Conservation (phyloP, 306 rosid genomes). For the Delonix regia region DNA sequence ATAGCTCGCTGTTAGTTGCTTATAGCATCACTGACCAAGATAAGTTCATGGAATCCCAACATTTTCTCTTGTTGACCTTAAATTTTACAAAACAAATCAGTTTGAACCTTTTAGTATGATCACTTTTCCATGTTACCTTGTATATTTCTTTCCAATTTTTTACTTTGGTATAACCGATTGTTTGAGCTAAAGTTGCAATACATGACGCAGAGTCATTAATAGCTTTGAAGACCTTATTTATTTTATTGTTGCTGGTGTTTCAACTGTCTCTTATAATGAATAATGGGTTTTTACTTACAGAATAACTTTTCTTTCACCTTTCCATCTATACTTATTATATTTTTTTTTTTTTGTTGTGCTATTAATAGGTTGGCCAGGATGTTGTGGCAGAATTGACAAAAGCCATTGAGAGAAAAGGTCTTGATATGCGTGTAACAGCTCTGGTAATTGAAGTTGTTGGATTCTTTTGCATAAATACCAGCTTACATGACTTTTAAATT, state of each 20-base stretch:
- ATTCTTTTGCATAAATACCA: background rate
- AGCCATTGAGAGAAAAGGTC: slow-evolving; percentile 65
- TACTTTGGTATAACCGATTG: background rate
- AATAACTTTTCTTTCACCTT: background rate
- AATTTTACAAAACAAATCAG: background rate
- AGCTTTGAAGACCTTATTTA: background rate
- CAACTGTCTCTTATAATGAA: background rate
- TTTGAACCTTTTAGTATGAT: background rate
- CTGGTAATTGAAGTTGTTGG: slow-evolving; percentile 47
- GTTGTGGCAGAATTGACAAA: slow-evolving; percentile 64
- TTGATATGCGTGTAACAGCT: slow-evolving; percentile 76
- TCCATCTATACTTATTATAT: background rate
- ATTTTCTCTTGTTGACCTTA: background rate
- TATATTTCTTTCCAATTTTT: background rate
- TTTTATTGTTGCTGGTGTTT: background rate
- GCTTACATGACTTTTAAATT: background rate
- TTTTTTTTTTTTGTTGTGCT: background rate
- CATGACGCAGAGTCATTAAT: background rate
- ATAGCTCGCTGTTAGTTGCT: background rate
- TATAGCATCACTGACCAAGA: background rate
- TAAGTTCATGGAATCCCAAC: too few species aligned
- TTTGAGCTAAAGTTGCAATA: background rate
- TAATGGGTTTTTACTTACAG: background rate
- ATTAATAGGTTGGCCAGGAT: slow-evolving; percentile 69
- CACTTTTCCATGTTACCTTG: background rate